Percentiles rank a stretch among this genome's conserved stretches.
These are phyloP conservation scores for Juglanconis juglandina DNA, from an alignment of 2,329 filamentous ascomycete species.

Conservation along the genomic window DNA sequence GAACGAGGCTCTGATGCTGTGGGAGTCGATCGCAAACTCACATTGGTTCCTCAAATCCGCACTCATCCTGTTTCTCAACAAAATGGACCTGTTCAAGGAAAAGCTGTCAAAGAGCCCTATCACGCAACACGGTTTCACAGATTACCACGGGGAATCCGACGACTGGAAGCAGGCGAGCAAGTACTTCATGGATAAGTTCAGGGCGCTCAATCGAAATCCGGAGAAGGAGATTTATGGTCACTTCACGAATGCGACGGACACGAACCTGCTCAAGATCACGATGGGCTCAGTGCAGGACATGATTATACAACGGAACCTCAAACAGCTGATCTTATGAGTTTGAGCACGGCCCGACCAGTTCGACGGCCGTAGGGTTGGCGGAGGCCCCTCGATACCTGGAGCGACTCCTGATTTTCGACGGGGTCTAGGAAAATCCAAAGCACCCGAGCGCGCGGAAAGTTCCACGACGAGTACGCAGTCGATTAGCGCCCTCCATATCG, in stretches of 20 bases:
- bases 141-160: conserved; percentile 68
- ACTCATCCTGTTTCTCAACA: conserved; percentile 82
- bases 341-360: conserved; percentile 17
- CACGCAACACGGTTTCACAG: conserved; percentile 70
- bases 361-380: conserved; percentile 4
- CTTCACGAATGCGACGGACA: conserved; percentile 61
- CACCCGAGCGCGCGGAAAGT: conserved; percentile 13
- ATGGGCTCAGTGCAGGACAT: conserved; percentile 85
- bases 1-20: conserved; percentile 84
- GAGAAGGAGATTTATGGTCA: conserved; percentile 63
- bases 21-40: conserved; percentile 81
- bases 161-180: conserved; percentile 73
- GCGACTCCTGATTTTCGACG: background rate
- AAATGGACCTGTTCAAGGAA: conserved; percentile 80
- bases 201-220: conserved; percentile 67
- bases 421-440: conserved; percentile 2
- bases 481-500: conserved; percentile 15
- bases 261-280: conserved; percentile 78
- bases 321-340: conserved; percentile 68
- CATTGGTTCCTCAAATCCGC: conserved; percentile 82
- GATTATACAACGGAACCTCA: conserved; percentile 80
- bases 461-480: conserved; percentile 15
- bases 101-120: conserved; percentile 71
- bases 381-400: background rate
- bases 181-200: conserved; percentile 80